Evolutionary conservation across 1,284 basidiomycete genomes (phyloP).

Genomic region (Papiliotrema nemorosa): DNA sequence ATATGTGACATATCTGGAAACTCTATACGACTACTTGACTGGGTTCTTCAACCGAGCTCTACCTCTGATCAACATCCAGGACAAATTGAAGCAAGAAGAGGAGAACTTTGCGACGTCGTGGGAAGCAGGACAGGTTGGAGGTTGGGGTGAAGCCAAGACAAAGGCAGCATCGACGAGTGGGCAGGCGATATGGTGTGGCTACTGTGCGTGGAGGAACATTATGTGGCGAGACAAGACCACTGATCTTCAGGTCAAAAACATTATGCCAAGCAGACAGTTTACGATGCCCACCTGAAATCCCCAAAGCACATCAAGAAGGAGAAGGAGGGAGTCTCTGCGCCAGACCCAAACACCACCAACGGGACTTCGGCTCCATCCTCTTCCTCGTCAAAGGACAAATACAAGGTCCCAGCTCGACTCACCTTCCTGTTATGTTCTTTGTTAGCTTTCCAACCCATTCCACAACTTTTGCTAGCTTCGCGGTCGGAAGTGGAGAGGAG

Average conservation of each 20-base stretch:
- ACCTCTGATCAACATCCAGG: slow-evolving; percentile 77
- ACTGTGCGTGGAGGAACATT: slow-evolving; percentile 57
- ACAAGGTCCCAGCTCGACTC: slow-evolving; percentile 65
- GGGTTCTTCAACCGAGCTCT: slow-evolving; percentile 83
- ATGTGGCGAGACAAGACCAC: background rate
- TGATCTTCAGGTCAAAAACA: slow-evolving; percentile 69
- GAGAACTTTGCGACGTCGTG: slow-evolving; percentile 73
- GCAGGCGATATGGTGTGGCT: slow-evolving; percentile 88
- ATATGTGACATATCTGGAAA: slow-evolving; percentile 78
- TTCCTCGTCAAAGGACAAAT: slow-evolving; percentile 56
- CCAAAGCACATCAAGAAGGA: slow-evolving; percentile 91
- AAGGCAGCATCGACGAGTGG: slow-evolving; percentile 28
- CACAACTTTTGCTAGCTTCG: slow-evolving; percentile 72
- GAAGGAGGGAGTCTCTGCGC: slow-evolving; percentile 45
- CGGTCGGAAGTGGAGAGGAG: slow-evolving; percentile 94
- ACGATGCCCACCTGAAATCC: slow-evolving; percentile 90
- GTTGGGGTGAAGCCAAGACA: slow-evolving; percentile 63
- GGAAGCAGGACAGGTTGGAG: slow-evolving; percentile 68
- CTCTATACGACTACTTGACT: slow-evolving; percentile 76
- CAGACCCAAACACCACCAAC: slow-evolving; percentile 25
- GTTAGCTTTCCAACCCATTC: slow-evolving; percentile 59
- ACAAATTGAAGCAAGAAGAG: slow-evolving; percentile 62
- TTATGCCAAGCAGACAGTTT: slow-evolving; percentile 97
- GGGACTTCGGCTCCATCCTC: slow-evolving; percentile 20
- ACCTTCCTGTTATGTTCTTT: slow-evolving; percentile 69